A percentile compares a stretch with the other conserved stretches of the same genome.
Conservation (phyloP, 1,284 basidiomycete species). For the Cryptococcus deneoformans region DNA sequence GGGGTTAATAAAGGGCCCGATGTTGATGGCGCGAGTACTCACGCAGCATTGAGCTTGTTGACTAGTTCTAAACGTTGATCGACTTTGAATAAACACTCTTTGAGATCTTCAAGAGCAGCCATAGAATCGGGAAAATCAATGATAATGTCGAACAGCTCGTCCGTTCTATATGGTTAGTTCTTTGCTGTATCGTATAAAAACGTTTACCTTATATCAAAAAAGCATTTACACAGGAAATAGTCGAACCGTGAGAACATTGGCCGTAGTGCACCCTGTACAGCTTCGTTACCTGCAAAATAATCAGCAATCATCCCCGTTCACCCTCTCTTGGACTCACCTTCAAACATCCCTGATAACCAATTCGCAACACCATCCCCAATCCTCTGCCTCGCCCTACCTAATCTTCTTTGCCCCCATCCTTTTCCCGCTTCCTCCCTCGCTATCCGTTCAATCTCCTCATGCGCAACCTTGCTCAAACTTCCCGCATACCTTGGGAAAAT, state of each 20-base stretch:
- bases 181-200: no score
- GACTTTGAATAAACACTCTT: conserved; percentile 48
- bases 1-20: conserved; percentile 2
- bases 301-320: neutral
- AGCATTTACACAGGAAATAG: conserved; percentile 82
- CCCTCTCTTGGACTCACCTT: conserved; percentile 24
- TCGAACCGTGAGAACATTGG: conserved; percentile 84
- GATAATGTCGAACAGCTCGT: conserved; percentile 94
- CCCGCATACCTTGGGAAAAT: conserved; percentile 80
- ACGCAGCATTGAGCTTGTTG: conserved; percentile 43
- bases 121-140: conserved; percentile 87
- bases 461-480: conserved; percentile 75
- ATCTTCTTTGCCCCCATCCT: conserved; percentile 66
- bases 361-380: conserved; percentile 72
- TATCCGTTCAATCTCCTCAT: conserved; percentile 74
- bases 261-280: conserved; percentile 58
- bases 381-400: conserved; percentile 65
- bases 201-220: conserved; percentile 78
- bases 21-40: conserved; percentile 10
- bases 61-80: conserved; percentile 42
- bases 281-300: conserved; percentile 15
- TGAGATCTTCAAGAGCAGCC: conserved; percentile 83
- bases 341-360: conserved; percentile 79
- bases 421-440: conserved; percentile 64
- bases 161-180: conserved; percentile 56